Percentiles rank a stretch among this genome's conserved stretches.
Conservation (phyloP, 2,329 filamentous ascomycete species). For the Hypoxylon sp. region DNA sequence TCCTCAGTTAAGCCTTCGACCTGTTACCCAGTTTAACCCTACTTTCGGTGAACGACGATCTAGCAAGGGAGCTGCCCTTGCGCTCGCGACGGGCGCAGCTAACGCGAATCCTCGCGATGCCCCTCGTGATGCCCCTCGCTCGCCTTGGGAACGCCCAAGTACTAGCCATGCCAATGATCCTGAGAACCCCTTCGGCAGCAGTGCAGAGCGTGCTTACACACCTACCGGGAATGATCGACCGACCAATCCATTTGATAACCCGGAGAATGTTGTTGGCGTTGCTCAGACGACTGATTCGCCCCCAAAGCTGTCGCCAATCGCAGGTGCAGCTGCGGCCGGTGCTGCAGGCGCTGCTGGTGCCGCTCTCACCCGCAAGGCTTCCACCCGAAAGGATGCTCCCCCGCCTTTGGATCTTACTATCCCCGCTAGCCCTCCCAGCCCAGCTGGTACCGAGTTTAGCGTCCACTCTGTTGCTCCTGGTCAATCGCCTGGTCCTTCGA, state of each 20-base stretch:
- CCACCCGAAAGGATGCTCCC: conserved; percentile 68
- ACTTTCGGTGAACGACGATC: conserved; percentile 70
- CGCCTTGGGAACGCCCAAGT: conserved; percentile 64
- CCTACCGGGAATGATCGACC: conserved; percentile 59
- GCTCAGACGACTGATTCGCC: conserved; percentile 55
- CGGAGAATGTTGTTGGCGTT: conserved; percentile 57
- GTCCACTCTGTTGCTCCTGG: conserved; percentile 67
- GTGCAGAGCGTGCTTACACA: conserved; percentile 64
- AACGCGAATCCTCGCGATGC: conserved; percentile 46
- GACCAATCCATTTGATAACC: conserved; percentile 55
- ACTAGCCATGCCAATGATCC: conserved; percentile 65
- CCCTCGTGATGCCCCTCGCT: conserved; percentile 48
- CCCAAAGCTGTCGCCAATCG: conserved; percentile 49
- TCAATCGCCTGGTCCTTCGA: conserved; percentile 61
- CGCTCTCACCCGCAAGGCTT: conserved; percentile 67
- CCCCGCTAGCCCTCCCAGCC: conserved; percentile 67
- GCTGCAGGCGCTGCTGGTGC: conserved; percentile 58
- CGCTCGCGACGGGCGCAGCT: conserved; percentile 53
- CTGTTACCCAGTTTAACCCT: conserved; percentile 86
- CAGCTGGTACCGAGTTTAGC: conserved; percentile 75
- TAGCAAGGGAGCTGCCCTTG: conserved; percentile 64
- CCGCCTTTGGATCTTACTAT: conserved; percentile 70
- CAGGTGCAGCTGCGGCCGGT: conserved; percentile 55
- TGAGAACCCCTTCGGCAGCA: conserved; percentile 79
- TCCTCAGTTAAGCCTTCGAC: conserved; percentile 87